Evolutionary conservation across 139 green algal species (phyloP), one percentile per base, ranked within the genome.

Genomic region (Chlamydomonas schloesseri): DNA sequence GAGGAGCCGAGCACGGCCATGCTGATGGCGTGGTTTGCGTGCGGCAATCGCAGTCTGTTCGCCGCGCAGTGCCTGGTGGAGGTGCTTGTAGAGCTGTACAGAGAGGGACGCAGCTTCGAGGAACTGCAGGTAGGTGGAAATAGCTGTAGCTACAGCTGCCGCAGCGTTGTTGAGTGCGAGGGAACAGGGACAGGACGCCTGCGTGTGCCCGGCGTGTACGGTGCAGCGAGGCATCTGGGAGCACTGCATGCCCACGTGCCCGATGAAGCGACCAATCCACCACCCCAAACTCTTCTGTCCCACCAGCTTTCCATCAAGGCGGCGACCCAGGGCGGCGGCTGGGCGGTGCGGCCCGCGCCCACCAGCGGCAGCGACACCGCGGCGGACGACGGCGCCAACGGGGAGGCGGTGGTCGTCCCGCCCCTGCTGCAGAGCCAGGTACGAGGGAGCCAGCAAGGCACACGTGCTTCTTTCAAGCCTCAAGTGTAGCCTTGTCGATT

Each of bases 41-140:
- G 62, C 29, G 88, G 89, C 46, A 92, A 90, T 80, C 77, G 91
- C 55, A 91, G 79, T 3, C 89, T 96, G 31, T 88, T 96, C 33
- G 92, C 93, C 11, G 91, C 94, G 23, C 89, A 92, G 85, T 96
- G 94, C 78, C 79, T 96, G 34, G 92, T 95, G 37, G 94, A 96
- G 84, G 89, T 86, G n/a, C 82, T 79, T 21, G 29, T 94, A 67
- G 75, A 79, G 81, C 83, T 93, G 37, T 75, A 83, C 36, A n/a
- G 79, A 36, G 70, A 74, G 46, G 84, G 84, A 21, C 80, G 65
- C 3, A 84, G 64, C 50, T 89, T 89, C 57, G 71, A 60, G 42
- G 75, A 84, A 64, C 72, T 89, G 33, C 84, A 88, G 60, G 83
- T 88, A 53, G 20, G 81, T 28, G 47, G 6, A 50, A n/a, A n/a